Base-by-base conservation (phyloP, 768 basidiomycete species). In the Podaxis sp. region DNA sequence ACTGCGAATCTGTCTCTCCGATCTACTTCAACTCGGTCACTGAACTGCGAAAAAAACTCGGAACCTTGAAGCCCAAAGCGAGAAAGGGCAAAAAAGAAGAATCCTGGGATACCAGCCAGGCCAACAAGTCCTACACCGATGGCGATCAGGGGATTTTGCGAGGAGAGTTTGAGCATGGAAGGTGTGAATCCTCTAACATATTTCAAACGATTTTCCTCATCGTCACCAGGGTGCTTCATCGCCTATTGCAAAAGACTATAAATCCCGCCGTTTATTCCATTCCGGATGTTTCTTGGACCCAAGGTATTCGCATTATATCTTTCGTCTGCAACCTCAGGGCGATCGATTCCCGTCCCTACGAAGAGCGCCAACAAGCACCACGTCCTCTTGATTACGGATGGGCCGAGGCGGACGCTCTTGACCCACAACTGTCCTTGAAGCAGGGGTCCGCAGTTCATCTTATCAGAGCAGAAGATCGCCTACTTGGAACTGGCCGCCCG, bases 1-100 rank as follows among this genome's bases (percentile, higher is more conserved):
- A 76, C 8, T 83, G 81, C 58, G 72, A 76, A 28, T 84, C 83
- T 0, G 65, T 85, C 7, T 85, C 84, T 0, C 83, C 83, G 0
- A 81, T 84, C 37, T 68, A 73, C 48, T 85, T 85, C 56, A 15
- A 55, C 52, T 67, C 64, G 7, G 20, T n/a, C 3, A 53, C 70
- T 0, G 76, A 77, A 17, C 69, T 85, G 10, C 55, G 33, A 33
- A 33, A 33, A 44, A 84, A 80, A 65, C 64, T 84, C 2, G 65
- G 69, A 10, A 68, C 66, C 2, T 72, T 83, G 58, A 80, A 75
- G 53, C 76, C 76, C 5, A 80, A 78, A 51, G 64, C 70, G 0
- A 71, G 71, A 13, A 78, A 81, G 63, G 72, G 73, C 20, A 71
- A 73, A 30, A 48, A 69, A 15, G 59, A 65, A 1, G 71, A 51